Evolutionary conservation across 192 early-diverging fungal species (phyloP).

Genomic region (Entomortierella lignicola): DNA sequence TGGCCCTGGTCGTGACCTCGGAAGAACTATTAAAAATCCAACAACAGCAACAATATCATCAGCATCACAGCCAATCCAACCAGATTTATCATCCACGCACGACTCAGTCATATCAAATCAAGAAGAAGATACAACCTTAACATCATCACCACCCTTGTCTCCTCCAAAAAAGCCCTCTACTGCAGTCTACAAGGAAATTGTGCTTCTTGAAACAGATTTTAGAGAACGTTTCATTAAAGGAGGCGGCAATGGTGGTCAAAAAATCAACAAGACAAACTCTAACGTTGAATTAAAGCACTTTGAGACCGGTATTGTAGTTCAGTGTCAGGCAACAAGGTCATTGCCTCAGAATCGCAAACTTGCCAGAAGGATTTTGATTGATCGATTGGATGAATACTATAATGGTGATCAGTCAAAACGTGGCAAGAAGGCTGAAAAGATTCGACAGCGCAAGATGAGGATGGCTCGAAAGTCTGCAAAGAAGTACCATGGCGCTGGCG

Average conservation of each 20-base stretch:
- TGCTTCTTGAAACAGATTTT: slow-evolving; percentile 74
- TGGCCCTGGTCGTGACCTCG: slow-evolving; percentile 22
- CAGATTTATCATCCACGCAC: background rate
- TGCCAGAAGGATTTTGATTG: slow-evolving; percentile 70
- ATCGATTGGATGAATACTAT: slow-evolving; percentile 74
- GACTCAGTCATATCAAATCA: background rate
- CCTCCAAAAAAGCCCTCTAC: background rate
- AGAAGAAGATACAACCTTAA: background rate
- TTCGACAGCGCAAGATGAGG: slow-evolving; percentile 57
- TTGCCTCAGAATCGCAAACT: slow-evolving; percentile 78
- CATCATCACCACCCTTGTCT: background rate
- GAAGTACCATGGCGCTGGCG: slow-evolving; percentile 24
- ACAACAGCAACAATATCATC: background rate
- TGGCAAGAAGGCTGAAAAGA: slow-evolving; percentile 69
- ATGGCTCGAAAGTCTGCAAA: slow-evolving; percentile 45
- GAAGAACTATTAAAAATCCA: background rate
- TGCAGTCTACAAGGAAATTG: slow-evolving; percentile 56
- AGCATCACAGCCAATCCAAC: background rate
- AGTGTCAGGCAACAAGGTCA: slow-evolving; percentile 82
- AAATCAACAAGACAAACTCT: slow-evolving; percentile 81
- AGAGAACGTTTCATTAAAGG: slow-evolving; percentile 81
- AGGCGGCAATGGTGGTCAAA: slow-evolving; percentile 83
- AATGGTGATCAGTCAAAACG: slow-evolving; percentile 74
- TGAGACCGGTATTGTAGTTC: slow-evolving; percentile 75
- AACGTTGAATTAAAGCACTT: slow-evolving; percentile 80